Evolutionary conservation across 78 protist genomes (phyloP), one percentile per base, ranked within the genome.

Genomic region (Dictyostelium citrinum): DNA sequence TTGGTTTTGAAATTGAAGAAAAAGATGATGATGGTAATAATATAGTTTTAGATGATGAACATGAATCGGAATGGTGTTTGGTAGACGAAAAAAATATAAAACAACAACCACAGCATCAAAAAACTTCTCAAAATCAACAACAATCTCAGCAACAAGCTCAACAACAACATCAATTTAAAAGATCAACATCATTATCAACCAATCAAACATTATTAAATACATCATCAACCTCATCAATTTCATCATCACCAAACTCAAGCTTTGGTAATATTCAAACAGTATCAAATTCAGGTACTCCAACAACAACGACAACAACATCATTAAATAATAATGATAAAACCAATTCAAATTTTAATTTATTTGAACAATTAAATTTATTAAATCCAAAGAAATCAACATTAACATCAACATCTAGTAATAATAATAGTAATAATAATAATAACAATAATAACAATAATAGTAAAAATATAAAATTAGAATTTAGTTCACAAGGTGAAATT

Each of bases 1-100:
- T 88, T 20, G 93, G 93, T 4, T 88, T 88, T 88, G 93, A 88
- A 64, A 88, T 88, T 55, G 51, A 22, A 49, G 35, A 27, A 29
- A 29, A 43, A 10, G 78, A 82, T 11, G 46, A 20, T 5, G 81
- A 29, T 39, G 51, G 8, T 77, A 14, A 29, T 29, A 24, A 12
- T 31, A 74, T 49, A 6, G 10, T 70, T n/a, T 78, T 75, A 29
- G 93, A 88, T 24, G 86, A 88, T 43, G 68, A 24, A 12, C 85
- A 76, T 68, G 85, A 76, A 33, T 16, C 41, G 0, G 92, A 88
- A 6, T 88, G 93, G 93, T 88, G 85, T 67, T 17, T 88, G 14
- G 84, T 88, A 2, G 74, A 41, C 10, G 93, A 88, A 55, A 24
- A n/a, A 17, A 39, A 41, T 45, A 29, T 12, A 46, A 22, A 46